A percentile compares a stretch with the other conserved stretches of the same genome.
These are phyloP conservation scores for Allium sativum DNA, from an alignment of 106 monocot genomes.

Conservation along the genomic window DNA sequence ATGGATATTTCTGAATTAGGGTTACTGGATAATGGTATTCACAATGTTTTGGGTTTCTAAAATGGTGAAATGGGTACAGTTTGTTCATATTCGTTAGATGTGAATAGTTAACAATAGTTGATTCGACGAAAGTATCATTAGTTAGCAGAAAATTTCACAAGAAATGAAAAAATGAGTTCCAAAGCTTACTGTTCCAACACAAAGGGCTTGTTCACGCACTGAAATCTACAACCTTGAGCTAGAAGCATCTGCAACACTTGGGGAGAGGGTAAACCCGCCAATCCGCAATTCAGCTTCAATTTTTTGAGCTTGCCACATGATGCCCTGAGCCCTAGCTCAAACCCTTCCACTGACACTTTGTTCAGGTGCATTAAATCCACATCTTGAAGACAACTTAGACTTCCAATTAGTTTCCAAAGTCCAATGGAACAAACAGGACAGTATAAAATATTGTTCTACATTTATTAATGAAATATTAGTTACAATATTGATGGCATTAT, in stretches of 20 bases:
- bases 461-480: not conserved
- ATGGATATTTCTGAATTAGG: too few species aligned
- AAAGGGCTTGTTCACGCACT: conserved; percentile 58
- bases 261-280: conserved; percentile 37
- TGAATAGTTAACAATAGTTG: too few species aligned
- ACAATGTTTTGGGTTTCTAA: too few species aligned
- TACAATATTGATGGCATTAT: not conserved
- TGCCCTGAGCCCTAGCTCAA: conserved; percentile 49
- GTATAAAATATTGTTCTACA: conserved; percentile 62
- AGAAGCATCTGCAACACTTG: conserved; percentile 45
- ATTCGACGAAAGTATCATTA: too few species aligned
- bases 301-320: conserved; percentile 62
- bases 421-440: conserved; percentile 48
- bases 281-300: conserved; percentile 42
- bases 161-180: too few species aligned
- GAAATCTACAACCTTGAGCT: conserved; percentile 55
- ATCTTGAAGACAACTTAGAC: conserved; percentile 65
- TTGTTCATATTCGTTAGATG: too few species aligned
- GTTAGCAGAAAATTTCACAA: too few species aligned
- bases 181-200: too few species aligned
- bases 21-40: too few species aligned
- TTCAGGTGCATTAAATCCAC: conserved; percentile 59
- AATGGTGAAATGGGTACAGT: too few species aligned
- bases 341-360: conserved; percentile 41
- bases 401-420: conserved; percentile 40